Percentiles rank a stretch among this genome's conserved stretches.
These are phyloP conservation scores for Petunia secreta DNA, from an alignment of 257 asterid genomes.

Conservation along the genomic window DNA sequence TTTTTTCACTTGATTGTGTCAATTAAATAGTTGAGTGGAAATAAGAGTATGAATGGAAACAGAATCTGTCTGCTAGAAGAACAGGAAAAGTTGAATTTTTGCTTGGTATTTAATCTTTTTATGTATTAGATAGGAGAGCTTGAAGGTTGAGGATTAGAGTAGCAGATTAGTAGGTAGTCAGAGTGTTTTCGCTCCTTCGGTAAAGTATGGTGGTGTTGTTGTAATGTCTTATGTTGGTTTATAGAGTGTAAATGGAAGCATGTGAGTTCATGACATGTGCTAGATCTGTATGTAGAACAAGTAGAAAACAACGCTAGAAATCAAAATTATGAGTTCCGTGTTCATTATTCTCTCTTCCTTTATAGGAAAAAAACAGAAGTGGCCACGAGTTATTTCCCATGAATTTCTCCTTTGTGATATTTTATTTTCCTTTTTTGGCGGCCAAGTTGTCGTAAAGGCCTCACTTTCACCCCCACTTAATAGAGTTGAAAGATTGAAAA, in stretches of 20 bases:
- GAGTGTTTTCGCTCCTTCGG: no score
- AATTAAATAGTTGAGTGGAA: constrained; percentile 8
- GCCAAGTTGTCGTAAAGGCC: constrained; percentile 49
- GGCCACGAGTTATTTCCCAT: constrained; percentile 37
- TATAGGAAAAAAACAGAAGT: constrained; percentile 37
- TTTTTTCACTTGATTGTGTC: not conserved
- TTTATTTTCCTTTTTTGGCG: constrained; percentile 35
- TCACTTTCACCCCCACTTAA: constrained; percentile 52
- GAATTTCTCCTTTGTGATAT: constrained; percentile 31
- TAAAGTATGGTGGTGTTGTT: no score
- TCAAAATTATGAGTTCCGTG: constrained; percentile 63
- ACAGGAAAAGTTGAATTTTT: constrained; percentile 18
- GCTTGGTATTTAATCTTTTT: not conserved
- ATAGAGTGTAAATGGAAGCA: constrained; percentile 42
- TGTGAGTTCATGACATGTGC: constrained; percentile 42
- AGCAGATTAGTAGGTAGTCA: no score
- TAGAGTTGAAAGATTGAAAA: constrained; percentile 35
- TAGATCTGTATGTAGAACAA: constrained; percentile 42
- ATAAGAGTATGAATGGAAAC: not conserved
- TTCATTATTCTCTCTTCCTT: constrained; percentile 40
- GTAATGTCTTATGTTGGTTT: constrained; percentile 17
- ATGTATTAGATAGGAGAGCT: no score
- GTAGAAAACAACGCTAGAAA: constrained; percentile 28
- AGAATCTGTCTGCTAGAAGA: constrained; percentile 28
- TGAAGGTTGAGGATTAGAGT: no score